Percentiles rank a stretch among this genome's conserved stretches.
Conservation (phyloP, 768 basidiomycete genomes). For the Leucosporidium creatinivorum region DNA sequence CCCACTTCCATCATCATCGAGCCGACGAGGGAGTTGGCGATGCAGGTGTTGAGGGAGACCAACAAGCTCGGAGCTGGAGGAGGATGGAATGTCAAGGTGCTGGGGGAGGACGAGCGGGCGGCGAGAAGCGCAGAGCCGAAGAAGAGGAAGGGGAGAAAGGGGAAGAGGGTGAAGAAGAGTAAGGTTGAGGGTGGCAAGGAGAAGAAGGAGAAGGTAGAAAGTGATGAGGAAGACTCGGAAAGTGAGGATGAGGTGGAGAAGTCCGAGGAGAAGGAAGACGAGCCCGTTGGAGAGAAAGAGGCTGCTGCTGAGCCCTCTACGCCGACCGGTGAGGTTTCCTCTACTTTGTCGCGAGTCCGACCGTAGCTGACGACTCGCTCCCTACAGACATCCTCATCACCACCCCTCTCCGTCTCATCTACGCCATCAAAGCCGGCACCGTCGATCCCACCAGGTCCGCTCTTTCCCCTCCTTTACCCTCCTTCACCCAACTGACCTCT, state of each 20-base stretch:
- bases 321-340: slow-evolving; percentile 24
- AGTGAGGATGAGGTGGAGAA: background rate
- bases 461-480: too few species aligned
- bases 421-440: slow-evolving; percentile 61
- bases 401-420: slow-evolving; percentile 81
- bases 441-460: slow-evolving; percentile 67
- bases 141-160: slow-evolving; percentile 8
- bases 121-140: background rate
- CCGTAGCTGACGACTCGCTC: too few species aligned
- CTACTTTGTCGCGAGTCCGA: slow-evolving; percentile 1
- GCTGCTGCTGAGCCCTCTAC: slow-evolving; percentile 57
- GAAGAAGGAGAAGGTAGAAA: slow-evolving; percentile 1
- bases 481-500: too few species aligned
- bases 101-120: slow-evolving; percentile 29
- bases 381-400: slow-evolving; percentile 75
- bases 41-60: slow-evolving; percentile 89
- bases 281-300: slow-evolving; percentile 53
- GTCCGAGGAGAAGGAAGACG: background rate
- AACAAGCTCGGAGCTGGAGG: slow-evolving; percentile 65
- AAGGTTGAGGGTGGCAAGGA: background rate
- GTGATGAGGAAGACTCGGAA: background rate
- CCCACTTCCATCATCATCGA: slow-evolving; percentile 70
- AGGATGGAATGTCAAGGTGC: slow-evolving; percentile 25
- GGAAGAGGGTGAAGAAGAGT: background rate
- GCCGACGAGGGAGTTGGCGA: slow-evolving; percentile 90